These are phyloP conservation scores for Pulchroboletus neoregius DNA, from an alignment of 1,284 basidiomycete species.

Conservation along the genomic window DNA sequence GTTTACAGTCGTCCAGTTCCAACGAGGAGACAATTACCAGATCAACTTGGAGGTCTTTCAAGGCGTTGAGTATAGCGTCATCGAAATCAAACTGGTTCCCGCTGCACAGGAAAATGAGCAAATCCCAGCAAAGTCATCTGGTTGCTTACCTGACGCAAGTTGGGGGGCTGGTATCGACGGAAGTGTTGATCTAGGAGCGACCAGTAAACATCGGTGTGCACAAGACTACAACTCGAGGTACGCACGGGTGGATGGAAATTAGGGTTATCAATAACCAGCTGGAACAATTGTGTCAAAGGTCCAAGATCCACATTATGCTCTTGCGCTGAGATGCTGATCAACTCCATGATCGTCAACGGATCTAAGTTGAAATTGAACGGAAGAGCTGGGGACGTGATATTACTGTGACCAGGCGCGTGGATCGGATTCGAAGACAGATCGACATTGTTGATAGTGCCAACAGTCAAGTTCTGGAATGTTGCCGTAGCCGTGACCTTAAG, in stretches of 20 bases:
- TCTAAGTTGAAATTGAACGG: constrained; percentile 66
- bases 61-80: constrained; percentile 58
- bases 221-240: not conserved
- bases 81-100: constrained; percentile 61
- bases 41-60: constrained; percentile 57
- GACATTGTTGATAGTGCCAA: constrained; percentile 57
- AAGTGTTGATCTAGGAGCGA: constrained; percentile 45
- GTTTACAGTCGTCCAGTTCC: constrained; percentile 59
- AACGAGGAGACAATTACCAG: constrained; percentile 47
- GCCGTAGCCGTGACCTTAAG: constrained; percentile 56
- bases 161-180: constrained; percentile 50
- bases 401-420: constrained; percentile 56
- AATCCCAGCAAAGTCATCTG: not conserved
- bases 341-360: constrained; percentile 57
- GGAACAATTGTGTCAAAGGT: constrained; percentile 57
- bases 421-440: constrained; percentile 56
- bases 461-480: constrained; percentile 47
- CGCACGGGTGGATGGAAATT: constrained; percentile 39
- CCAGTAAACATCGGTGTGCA: not conserved
- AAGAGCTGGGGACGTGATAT: constrained; percentile 56
- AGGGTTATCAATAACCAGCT: constrained; percentile 53
- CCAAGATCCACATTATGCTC: constrained; percentile 60
- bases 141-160: constrained; percentile 50
- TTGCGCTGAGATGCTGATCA: constrained; percentile 53
- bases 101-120: constrained; percentile 33